Evolutionary conservation across 495 filamentous ascomycete genomes (phyloP), one percentile per base, ranked within the genome.

Genomic region (Trichoderma virens): DNA sequence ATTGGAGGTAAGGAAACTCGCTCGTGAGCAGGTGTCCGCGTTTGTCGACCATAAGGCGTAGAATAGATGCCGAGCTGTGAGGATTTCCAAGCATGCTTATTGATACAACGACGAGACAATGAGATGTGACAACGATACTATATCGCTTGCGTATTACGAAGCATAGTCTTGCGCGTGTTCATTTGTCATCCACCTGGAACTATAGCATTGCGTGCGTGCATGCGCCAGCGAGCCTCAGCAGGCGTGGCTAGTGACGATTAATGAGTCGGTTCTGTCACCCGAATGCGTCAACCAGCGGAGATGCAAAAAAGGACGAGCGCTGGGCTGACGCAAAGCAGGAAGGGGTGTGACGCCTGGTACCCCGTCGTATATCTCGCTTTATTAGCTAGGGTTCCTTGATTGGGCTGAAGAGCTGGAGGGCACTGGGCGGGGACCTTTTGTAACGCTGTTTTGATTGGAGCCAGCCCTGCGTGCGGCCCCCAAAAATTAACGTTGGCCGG

Each of bases 281-380:
- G 39, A 43, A 11, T 35, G 38, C 38, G 38, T 16, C 38, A 41
- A 18, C 20, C 43, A 47, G 34, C 18, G 20, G 18, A 47, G 43
- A 23, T 20, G 43, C 43, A 47, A 47, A n/a, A 47, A 20, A 20
- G 18, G 18, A n/a, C 20, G 5, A 47, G 43, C 13, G 38, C 43
- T 20, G n/a, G 18, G 43, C 43, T 47, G 43, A 47, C 43, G n/a
- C 43, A 47, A 23, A 47, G 43, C 5, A 20, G 41, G 43, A 47
- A 20, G 43, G 43, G 43, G 23, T 47, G 43, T 1, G 43, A n/a
- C 20, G n/a, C 43, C 23, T 47, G 20, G 43, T 20, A 20, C 43
- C 18, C 20, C 43, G 43, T 47, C 43, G 43, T 47, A 47, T 47
- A 47, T 47, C 43, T 47, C 43, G 43, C 18, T 47, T 47, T 47